These are phyloP conservation scores for Ustilago trichophora DNA, from an alignment of 1,284 basidiomycete genomes.

Conservation along the genomic window DNA sequence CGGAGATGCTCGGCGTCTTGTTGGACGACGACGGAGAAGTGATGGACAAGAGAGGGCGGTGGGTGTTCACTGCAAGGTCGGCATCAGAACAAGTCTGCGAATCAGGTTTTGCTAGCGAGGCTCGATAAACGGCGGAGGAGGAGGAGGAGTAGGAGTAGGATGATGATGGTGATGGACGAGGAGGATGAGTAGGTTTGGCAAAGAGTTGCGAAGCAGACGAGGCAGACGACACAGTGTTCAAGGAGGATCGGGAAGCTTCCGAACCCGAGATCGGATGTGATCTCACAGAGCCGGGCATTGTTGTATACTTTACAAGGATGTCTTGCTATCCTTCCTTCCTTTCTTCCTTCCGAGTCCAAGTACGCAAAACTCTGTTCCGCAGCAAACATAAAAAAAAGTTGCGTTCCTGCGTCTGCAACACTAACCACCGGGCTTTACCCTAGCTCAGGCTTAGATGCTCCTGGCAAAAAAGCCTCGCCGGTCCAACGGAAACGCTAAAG, in stretches of 20 bases:
- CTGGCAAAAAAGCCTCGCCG: neutral
- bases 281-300: constrained; percentile 4
- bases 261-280: constrained; percentile 14
- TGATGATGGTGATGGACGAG: neutral
- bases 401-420: constrained; percentile 4
- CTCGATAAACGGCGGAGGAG: neutral
- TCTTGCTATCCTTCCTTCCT: too few relatives aligned
- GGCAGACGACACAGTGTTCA: constrained; percentile 8
- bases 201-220: too few relatives aligned
- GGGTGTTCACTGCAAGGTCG: neutral
- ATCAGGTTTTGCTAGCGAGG: neutral
- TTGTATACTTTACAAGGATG: too few relatives aligned
- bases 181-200: too few relatives aligned
- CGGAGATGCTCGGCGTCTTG: neutral
- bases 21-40: neutral
- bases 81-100: too few relatives aligned
- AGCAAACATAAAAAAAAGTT: neutral
- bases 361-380: too few relatives aligned
- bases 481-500: too few relatives aligned
- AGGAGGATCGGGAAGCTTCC: constrained; percentile 20
- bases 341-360: too few relatives aligned
- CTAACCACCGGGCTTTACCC: too few relatives aligned
- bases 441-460: too few relatives aligned
- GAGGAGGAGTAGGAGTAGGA: too few relatives aligned
- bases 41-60: neutral